Conservation (phyloP, 257 asterid species). For the Solanum clarkiae region DNA sequence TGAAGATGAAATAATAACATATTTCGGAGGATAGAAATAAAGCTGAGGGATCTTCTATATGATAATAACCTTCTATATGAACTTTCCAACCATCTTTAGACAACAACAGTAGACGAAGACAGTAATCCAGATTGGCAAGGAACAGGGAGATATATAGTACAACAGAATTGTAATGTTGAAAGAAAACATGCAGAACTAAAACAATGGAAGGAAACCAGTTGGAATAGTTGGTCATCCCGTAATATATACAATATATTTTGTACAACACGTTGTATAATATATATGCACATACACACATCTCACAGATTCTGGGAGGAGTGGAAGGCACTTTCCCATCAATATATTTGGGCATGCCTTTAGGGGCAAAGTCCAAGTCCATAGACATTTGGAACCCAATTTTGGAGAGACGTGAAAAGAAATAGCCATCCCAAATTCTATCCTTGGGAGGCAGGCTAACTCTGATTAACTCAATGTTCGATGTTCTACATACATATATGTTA, state of each 20-base stretch:
- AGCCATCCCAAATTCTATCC: too few species aligned
- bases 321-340: too few species aligned
- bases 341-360: too few species aligned
- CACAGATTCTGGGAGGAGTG: too few species aligned
- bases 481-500: background rate
- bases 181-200: background rate
- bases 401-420: too few species aligned
- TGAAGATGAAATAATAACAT: background rate
- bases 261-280: background rate
- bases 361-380: too few species aligned
- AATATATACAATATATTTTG: background rate
- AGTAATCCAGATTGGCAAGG: background rate
- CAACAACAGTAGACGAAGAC: background rate
- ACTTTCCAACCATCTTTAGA: background rate
- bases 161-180: background rate
- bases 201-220: background rate
- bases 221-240: background rate
- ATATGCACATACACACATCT: too few species aligned
- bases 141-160: background rate
- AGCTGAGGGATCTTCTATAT: background rate
- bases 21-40: background rate
- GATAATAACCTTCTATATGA: background rate
- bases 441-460: too few species aligned
- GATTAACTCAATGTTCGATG: too few species aligned
- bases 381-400: too few species aligned